Conservation (phyloP, 2,329 filamentous ascomycete species). For the Cordyceps tenuipes region DNA sequence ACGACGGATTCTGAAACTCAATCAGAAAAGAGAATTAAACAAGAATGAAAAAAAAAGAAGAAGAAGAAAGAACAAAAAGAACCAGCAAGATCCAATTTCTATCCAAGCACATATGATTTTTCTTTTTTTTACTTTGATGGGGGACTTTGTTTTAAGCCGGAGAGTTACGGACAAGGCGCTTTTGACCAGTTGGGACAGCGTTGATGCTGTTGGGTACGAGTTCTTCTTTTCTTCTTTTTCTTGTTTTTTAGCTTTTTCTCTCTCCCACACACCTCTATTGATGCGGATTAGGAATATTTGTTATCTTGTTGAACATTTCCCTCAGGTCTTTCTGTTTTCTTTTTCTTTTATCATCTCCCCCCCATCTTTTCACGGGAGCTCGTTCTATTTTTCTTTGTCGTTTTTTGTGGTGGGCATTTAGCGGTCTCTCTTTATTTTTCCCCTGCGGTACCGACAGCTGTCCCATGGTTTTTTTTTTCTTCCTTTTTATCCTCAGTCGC, state of each 20-base stretch:
- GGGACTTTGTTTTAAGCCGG: conserved; percentile 4
- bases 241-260: conserved; percentile 7
- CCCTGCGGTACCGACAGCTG: not conserved
- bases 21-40: not conserved
- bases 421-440: not conserved
- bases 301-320: not conserved
- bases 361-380: not conserved
- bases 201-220: conserved; percentile 13
- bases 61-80: not conserved
- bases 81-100: not conserved
- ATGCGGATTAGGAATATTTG: not conserved
- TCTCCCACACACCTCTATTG: not conserved
- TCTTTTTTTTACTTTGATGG: not conserved
- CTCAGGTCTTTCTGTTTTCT: too few relatives aligned
- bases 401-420: conserved; percentile 10
- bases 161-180: conserved; percentile 15
- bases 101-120: not conserved
- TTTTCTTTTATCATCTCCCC: not conserved
- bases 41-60: not conserved
- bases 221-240: conserved; percentile 10
- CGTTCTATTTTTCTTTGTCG: not conserved
- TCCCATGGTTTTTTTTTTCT: not conserved
- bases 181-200: conserved; percentile 16
- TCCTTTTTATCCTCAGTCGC: not conserved
- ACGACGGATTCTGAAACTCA: not conserved